Evolutionary conservation across 306 rosid genomes (phyloP).

Genomic region (Pyrus communis): DNA sequence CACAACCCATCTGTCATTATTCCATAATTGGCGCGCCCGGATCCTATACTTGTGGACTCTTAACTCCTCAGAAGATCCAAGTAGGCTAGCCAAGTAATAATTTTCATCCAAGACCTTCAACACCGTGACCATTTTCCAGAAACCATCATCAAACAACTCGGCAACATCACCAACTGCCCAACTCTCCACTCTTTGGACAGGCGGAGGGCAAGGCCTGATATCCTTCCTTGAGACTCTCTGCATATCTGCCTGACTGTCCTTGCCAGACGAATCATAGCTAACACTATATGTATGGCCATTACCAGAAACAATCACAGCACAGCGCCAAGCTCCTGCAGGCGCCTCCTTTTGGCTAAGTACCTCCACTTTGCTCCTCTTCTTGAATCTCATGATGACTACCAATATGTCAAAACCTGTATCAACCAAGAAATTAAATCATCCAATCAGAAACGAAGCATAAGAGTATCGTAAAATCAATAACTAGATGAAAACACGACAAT

Average conservation of each 20-base stretch:
- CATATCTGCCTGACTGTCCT: constrained; percentile 19
- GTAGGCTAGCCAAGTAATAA: constrained; percentile 45
- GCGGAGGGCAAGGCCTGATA: constrained; percentile 69
- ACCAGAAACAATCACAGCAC: constrained; percentile 56
- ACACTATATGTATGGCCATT: constrained; percentile 58
- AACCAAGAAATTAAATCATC: neutral
- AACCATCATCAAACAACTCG: constrained; percentile 53
- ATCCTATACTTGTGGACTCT: constrained; percentile 32
- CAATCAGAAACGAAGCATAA: neutral
- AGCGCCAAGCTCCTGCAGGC: constrained; percentile 50
- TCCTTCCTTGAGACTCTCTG: constrained; percentile 55
- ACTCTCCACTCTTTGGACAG: constrained; percentile 10
- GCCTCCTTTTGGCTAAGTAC: constrained; percentile 39
- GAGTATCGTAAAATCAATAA: neutral
- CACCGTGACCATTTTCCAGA: constrained; percentile 62
- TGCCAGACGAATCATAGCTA: constrained; percentile 22
- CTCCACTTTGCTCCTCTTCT: constrained; percentile 65
- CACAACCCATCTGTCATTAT: constrained; percentile 50
- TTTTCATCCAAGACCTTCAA: constrained; percentile 25
- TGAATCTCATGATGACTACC: constrained; percentile 46
- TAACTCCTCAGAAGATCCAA: constrained; percentile 47
- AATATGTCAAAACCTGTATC: constrained; percentile 23
- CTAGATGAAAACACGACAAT: neutral
- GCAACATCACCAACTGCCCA: constrained; percentile 54
- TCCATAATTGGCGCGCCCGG: constrained; percentile 59